A percentile compares a stretch with the other conserved stretches of the same genome.
Evolutionary conservation across 1,284 basidiomycete species (phyloP).

Genomic region (Puccinia sorghi): DNA sequence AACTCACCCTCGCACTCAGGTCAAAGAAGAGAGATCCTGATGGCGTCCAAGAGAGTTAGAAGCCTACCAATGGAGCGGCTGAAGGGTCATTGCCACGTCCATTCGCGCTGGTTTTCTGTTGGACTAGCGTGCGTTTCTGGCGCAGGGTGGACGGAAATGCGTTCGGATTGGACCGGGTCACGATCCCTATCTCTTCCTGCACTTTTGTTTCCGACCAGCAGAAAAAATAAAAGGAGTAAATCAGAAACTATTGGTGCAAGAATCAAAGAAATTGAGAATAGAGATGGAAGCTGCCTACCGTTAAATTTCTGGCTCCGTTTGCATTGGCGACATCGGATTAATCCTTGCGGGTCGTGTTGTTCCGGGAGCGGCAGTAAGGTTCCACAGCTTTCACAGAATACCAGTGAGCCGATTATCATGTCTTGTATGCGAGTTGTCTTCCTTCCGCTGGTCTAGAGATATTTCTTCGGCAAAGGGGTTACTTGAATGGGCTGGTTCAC

Average conservation of each 20-base stretch:
- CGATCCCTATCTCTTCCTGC: slow-evolving; percentile 87
- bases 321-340: slow-evolving; percentile 19
- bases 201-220: slow-evolving; percentile 63
- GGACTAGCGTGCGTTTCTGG: slow-evolving; percentile 72
- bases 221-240: neutral
- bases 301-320: slow-evolving; percentile 20
- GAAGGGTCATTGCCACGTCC: slow-evolving; percentile 12
- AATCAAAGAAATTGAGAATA: no score
- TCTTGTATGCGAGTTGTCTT: neutral
- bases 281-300: neutral
- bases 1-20: neutral
- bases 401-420: slow-evolving; percentile 18
- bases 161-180: slow-evolving; percentile 84
- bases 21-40: neutral
- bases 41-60: neutral
- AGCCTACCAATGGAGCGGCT: slow-evolving; percentile 35
- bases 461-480: no score
- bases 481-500: no score
- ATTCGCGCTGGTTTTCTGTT: slow-evolving; percentile 3
- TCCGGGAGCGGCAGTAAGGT: slow-evolving; percentile 20
- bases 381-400: slow-evolving; percentile 24
- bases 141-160: slow-evolving; percentile 88
- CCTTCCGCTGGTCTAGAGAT: neutral
- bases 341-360: neutral
- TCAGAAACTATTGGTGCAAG: no score